Percentiles rank a stretch among this genome's conserved stretches.
phyloP scores from a whole-genome alignment of 1,284 basidiomycete species.

The Tilletiopsis washingtonensis region DNA sequence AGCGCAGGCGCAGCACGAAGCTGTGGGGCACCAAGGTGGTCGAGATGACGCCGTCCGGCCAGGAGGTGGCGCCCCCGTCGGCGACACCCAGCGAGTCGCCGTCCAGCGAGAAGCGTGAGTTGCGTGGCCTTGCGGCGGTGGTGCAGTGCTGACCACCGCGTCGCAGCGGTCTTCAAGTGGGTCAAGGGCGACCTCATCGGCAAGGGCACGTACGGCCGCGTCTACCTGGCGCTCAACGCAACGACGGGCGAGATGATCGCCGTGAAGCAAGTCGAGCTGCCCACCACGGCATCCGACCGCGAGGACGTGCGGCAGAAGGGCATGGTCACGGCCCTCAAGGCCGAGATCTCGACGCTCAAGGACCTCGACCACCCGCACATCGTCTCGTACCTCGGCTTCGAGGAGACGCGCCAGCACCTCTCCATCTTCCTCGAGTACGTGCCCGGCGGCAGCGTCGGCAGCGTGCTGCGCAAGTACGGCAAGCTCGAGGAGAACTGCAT shows the following conservation, averaged over 20 bases:
- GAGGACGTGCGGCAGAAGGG: slow-evolving; percentile 74
- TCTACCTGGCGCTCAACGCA: slow-evolving; percentile 93
- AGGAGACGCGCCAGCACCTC: slow-evolving; percentile 78
- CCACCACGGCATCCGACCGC: slow-evolving; percentile 78
- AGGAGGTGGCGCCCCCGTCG: slow-evolving; percentile 38
- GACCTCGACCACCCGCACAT: slow-evolving; percentile 95
- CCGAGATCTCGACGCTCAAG: slow-evolving; percentile 82
- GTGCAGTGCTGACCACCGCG: too few relatives aligned
- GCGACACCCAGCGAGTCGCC: slow-evolving; percentile 40
- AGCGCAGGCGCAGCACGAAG: slow-evolving; percentile 80
- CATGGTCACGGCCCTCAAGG: slow-evolving; percentile 82
- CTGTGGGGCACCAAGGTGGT: slow-evolving; percentile 90
- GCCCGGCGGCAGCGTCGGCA: slow-evolving; percentile 90
- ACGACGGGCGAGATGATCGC: slow-evolving; percentile 99
- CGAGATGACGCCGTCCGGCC: slow-evolving; percentile 70
- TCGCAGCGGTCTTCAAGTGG: slow-evolving; percentile 77
- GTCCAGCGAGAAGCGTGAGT: slow-evolving; percentile 24
- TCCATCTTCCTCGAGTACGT: slow-evolving; percentile 98
- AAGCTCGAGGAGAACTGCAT: slow-evolving; percentile 87
- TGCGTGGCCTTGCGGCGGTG: too few relatives aligned
- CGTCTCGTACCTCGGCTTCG: slow-evolving; percentile 85
- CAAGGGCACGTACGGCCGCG: slow-evolving; percentile 89
- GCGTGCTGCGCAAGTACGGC: slow-evolving; percentile 82
- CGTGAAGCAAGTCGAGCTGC: slow-evolving; percentile 97
- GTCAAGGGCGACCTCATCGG: slow-evolving; percentile 95